Evolutionary conservation across 1,284 basidiomycete genomes (phyloP), one percentile per base, ranked within the genome.

Genomic region (Irpex rosettiformis): DNA sequence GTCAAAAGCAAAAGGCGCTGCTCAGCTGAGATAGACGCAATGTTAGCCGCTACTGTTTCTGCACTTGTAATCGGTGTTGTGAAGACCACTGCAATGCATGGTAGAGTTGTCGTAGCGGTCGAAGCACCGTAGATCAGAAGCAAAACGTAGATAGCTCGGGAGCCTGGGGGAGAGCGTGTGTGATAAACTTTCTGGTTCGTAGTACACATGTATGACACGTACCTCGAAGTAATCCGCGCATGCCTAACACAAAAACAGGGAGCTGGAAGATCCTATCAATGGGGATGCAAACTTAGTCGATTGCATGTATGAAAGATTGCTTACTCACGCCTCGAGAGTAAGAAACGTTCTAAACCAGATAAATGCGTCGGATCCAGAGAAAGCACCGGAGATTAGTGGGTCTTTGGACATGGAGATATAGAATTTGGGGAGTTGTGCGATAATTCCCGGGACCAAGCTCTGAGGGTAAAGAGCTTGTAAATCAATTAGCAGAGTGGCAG

Each of bases 61-160:
- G 65, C 54, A 25, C 70, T 67, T 2, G 75, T 72, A 18, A 69
- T 63, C 0, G 81, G 80, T 2, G 77, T 77, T 8, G 74, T 68
- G 24, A 91, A 67, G 43, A 94, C 70, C 25, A 83, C 76, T 2
- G 79, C 71, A 53, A 94, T 70, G 65, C 88, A 91, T 0, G 93
- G 84, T 16, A 92, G 70, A 1, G 88, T 86, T 0, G 91, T 93
- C 0, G 91, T 94, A 0, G 83, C 78, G 0, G 91, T 88, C 0
- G 89, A 91, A 0, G 90, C 88, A 25, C 80, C 90, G 69, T 94
- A 95, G 29, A 86, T 70, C 4, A 91, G 74, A 3, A 95, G 74
- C 18, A 84, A 74, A 72, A 78, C 60, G 74, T 85, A 85, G 64
- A 58, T 63, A n/a, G 64, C 58, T 18, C 58, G 57, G 5, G 64